Percentiles rank a stretch among this genome's conserved stretches.
Evolutionary conservation across 129 eudicot species (phyloP).

Genomic region (Rutidosis leptorrhynchoides): DNA sequence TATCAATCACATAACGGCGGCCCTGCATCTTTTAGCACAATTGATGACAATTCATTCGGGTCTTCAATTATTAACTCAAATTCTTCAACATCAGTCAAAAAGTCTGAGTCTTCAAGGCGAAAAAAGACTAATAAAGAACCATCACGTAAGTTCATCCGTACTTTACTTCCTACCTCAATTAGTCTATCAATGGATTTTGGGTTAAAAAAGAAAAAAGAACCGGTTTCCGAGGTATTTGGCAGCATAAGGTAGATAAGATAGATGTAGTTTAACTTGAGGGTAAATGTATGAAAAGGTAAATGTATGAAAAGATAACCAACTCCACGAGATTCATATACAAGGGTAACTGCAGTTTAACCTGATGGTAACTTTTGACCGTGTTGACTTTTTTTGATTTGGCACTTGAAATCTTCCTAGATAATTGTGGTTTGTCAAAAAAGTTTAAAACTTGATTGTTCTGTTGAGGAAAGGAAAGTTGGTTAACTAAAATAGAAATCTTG

Average conservation of each 20-base stretch:
- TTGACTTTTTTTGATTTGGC: too few species aligned
- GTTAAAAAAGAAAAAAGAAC: conserved; percentile 4
- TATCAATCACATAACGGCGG: not conserved
- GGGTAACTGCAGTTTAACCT: too few species aligned
- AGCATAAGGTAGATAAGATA: conserved; percentile 10
- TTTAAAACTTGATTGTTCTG: too few species aligned
- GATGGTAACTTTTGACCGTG: not conserved
- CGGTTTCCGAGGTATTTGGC: not conserved
- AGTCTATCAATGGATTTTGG: conserved; percentile 12
- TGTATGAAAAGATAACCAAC: not conserved
- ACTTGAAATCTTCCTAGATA: too few species aligned
- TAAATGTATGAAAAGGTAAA: not conserved
- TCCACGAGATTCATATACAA: too few species aligned
- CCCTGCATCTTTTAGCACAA: conserved; percentile 4
- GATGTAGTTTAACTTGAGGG: not conserved
- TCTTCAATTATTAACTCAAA: not conserved
- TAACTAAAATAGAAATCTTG: too few species aligned
- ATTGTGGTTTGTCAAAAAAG: too few species aligned
- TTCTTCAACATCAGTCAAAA: conserved; percentile 9
- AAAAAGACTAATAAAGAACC: conserved; percentile 1
- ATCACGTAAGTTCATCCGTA: conserved; percentile 13
- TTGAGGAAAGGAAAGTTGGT: too few species aligned
- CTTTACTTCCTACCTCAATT: conserved; percentile 7
- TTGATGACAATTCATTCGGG: not conserved
- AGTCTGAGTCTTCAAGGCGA: not conserved